Percentiles rank a stretch among this genome's conserved stretches.
Evolutionary conservation across 75 land plant species (phyloP).

Genomic region (Pinus albicaulis): DNA sequence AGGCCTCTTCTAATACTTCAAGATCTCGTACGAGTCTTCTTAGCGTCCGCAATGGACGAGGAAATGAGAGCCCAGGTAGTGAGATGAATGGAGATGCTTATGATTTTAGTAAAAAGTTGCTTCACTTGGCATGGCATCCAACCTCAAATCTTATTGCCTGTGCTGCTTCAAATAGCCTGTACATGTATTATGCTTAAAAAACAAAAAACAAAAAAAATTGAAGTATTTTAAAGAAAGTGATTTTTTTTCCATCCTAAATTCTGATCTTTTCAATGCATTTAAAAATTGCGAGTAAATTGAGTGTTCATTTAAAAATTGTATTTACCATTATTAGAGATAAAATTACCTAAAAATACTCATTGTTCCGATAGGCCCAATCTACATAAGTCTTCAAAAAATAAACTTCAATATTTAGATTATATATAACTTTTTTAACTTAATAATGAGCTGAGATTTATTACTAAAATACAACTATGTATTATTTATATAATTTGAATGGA

Average conservation of each 20-base stretch:
- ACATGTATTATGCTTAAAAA: slow-evolving; percentile 96
- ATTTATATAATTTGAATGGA: no score
- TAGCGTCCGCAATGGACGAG: slow-evolving; percentile 52
- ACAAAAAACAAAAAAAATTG: background rate
- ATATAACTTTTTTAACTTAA: no score
- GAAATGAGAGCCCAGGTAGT: slow-evolving; percentile 55
- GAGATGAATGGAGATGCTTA: slow-evolving; percentile 78
- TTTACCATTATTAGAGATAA: no score
- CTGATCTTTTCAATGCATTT: no score
- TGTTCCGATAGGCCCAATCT: no score
- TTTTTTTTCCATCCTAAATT: background rate
- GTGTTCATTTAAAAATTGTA: no score
- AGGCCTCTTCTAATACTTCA: slow-evolving; percentile 52
- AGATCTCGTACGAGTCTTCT: slow-evolving; percentile 50
- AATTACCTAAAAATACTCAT: no score
- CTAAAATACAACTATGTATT: no score
- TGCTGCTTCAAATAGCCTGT: slow-evolving; percentile 98
- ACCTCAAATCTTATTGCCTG: slow-evolving; percentile 88
- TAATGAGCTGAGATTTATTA: no score
- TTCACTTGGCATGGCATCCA: slow-evolving; percentile 97
- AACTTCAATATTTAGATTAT: no score
- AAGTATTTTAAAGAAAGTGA: slow-evolving; percentile 9
- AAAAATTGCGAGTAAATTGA: no score
- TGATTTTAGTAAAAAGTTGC: slow-evolving; percentile 75
- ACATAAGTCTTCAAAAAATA: no score